Base-by-base conservation (phyloP, 2,329 filamentous ascomycete genomes). In the Venturia aucupariae region DNA sequence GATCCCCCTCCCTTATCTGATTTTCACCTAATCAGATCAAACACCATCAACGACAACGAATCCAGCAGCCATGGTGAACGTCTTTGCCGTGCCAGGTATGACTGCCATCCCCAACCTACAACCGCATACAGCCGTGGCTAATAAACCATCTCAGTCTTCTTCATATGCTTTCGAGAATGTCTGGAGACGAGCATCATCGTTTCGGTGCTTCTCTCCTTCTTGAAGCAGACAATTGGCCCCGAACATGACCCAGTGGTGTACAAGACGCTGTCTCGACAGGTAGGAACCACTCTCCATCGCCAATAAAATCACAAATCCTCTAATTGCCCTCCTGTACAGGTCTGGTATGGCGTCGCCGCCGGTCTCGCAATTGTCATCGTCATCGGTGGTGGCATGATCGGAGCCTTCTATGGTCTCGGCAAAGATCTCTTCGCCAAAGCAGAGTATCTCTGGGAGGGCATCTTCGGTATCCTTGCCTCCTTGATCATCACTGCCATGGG, bases 161-260 rank as follows among this genome's bases (percentile, higher is more conserved):
- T 96, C 79, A 90, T 96, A 74, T 87, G 90, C 77, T 94, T 96
- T 74, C 86, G 92, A 72, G 92, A 96, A 78, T 86, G 86, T 51
- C 79, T 96, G 60, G 91, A 96, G 79, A 89, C 88, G 0, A 87
- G 84, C 71, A 91, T 96, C 72, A 90, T 96, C 70, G 86, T 95
- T 67, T 93, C 91, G 0, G 88, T 96, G n/a, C 80, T 96, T 41
- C 83, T 96, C 48, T 86, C 90, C 27, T 95, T 94, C 73, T 78
- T 95, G 65, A 94, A 93, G 75, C 89, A 94, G 74, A 90, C 88
- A 3, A 82, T 95, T 44, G 85, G 85, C 0, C 84, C 86, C 11
- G 80, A 86, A 64, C 76, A 81, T 66, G 86, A 92, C 77, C 76
- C 76, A 5, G 72, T 70, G 2, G 77, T 87, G 0, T 88, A 90